Evolutionary conservation across 768 basidiomycete genomes (phyloP).

Genomic region (Suillus brevipes): DNA sequence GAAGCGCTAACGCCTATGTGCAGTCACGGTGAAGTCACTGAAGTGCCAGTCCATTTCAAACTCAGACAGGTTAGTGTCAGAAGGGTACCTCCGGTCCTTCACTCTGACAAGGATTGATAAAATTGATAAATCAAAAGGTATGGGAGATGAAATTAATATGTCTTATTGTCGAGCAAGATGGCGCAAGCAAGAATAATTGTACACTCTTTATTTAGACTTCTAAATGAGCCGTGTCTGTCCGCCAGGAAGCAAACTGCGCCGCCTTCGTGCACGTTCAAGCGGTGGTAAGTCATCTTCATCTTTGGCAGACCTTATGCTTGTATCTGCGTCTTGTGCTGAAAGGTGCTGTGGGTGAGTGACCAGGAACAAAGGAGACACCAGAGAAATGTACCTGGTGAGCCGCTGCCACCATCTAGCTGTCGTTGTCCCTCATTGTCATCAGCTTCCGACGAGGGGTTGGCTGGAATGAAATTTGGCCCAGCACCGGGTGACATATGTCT

Average conservation of each 20-base stretch:
- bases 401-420: conserved; percentile 30
- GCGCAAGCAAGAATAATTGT: not conserved
- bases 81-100: no score
- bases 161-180: not conserved
- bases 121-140: not conserved
- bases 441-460: conserved; percentile 15
- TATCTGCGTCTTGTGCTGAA: conserved; percentile 27
- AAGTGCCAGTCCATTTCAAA: not conserved
- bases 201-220: not conserved
- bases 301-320: conserved; percentile 25
- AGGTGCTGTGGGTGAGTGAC: conserved; percentile 14
- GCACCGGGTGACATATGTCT: conserved; percentile 47
- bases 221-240: conserved; percentile 29
- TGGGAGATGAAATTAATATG: not conserved
- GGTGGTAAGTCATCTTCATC: conserved; percentile 65
- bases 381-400: conserved; percentile 24
- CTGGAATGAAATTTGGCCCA: conserved; percentile 7
- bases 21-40: no score
- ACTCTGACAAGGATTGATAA: not conserved
- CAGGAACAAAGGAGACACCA: conserved; percentile 1
- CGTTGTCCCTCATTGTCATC: conserved; percentile 25
- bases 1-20: no score
- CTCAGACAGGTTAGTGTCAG: no score
- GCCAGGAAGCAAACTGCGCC: conserved; percentile 37
- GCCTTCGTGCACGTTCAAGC: conserved; percentile 65